Conservation (phyloP, 345 rosid genomes). For the Draba incana region DNA sequence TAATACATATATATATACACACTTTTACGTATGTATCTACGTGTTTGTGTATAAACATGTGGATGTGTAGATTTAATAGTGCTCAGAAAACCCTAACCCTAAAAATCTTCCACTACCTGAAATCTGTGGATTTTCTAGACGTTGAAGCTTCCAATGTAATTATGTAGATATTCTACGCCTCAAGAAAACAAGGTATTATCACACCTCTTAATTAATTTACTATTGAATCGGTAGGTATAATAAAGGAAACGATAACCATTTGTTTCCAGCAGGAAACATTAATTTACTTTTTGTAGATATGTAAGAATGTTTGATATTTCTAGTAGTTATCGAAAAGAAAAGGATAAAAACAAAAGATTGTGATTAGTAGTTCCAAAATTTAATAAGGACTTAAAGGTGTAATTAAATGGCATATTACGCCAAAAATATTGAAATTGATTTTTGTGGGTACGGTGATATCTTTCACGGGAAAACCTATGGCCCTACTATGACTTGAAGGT, state of each 20-base stretch:
- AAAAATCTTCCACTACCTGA: conserved; percentile 1
- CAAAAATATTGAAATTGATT: conserved; percentile 30
- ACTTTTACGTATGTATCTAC: conserved; percentile 10
- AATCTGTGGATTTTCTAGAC: conserved; percentile 16
- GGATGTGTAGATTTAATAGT: conserved; percentile 6
- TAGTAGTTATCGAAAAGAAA: not conserved
- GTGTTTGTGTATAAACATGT: conserved; percentile 11
- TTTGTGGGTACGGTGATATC: conserved; percentile 43
- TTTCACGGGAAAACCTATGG: conserved; percentile 42
- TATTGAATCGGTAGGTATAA: not conserved
- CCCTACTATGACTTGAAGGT: conserved; percentile 45
- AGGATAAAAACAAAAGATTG: not conserved
- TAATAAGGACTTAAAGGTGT: conserved; percentile 14
- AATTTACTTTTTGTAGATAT: not conserved
- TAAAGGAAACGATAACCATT: not conserved
- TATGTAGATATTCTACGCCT: not conserved
- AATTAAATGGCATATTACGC: conserved; percentile 36
- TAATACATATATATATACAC: not conserved
- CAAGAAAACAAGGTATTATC: not conserved
- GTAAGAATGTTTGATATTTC: too few species aligned
- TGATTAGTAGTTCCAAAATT: not conserved
- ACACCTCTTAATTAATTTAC: not conserved
- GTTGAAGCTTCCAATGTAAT: not conserved
- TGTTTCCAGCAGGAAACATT: not conserved
- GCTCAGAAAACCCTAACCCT: conserved; percentile 38